Conservation (phyloP, 2,329 filamentous ascomycete genomes). For the Trichophyton mentagrophytes region DNA sequence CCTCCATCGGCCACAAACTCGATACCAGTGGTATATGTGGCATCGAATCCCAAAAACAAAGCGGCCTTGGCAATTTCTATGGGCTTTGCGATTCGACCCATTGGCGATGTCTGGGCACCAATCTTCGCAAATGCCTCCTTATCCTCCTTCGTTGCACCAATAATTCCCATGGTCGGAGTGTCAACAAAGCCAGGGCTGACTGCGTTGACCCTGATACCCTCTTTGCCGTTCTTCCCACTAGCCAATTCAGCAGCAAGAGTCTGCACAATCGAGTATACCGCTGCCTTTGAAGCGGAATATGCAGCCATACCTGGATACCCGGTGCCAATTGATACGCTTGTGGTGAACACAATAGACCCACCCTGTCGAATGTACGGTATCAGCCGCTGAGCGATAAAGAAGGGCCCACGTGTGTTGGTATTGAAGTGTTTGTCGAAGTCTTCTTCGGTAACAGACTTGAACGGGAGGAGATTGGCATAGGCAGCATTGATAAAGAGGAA, state of each 20-base stretch:
- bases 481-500: conserved; percentile 11
- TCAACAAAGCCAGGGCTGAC: conserved; percentile 11
- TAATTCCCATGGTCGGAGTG: conserved; percentile 10
- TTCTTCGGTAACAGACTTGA: conserved; percentile 4
- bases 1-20: conserved; percentile 12
- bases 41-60: conserved; percentile 11
- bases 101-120: conserved; percentile 5
- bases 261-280: conserved; percentile 9
- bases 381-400: conserved; percentile 9
- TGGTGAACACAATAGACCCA: conserved; percentile 11
- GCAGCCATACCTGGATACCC: conserved; percentile 10
- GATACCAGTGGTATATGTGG: conserved; percentile 12
- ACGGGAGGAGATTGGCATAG: conserved; percentile 4
- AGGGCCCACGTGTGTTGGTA: conserved; percentile 10
- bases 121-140: conserved; percentile 1
- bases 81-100: conserved; percentile 8
- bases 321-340: conserved; percentile 8
- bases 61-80: conserved; percentile 12
- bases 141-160: conserved; percentile 5
- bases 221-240: neutral
- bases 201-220: conserved; percentile 10
- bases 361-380: conserved; percentile 7
- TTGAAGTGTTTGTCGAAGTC: conserved; percentile 9
- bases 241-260: conserved; percentile 10
- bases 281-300: conserved; percentile 12